These are phyloP conservation scores for Pythium dissimile DNA, from an alignment of 352 stramenopile species.

Conservation along the genomic window DNA sequence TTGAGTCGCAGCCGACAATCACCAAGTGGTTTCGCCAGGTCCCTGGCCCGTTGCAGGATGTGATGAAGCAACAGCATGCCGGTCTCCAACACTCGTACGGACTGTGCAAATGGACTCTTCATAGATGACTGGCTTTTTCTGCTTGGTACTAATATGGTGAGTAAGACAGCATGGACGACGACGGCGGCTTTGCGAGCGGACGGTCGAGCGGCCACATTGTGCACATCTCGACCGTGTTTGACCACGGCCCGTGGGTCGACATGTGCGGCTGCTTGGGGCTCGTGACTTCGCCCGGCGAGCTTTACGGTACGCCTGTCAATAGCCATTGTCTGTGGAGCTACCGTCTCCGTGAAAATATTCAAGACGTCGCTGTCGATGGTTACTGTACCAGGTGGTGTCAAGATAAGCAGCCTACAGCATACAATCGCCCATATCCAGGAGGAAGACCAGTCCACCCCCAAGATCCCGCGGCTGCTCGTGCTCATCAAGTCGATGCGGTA, in stretches of 20 bases:
- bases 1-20: conserved; percentile 35
- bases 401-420: conserved; percentile 57
- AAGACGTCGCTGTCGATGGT: not conserved
- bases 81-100: conserved; percentile 30
- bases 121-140: not conserved
- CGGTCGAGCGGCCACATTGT: conserved; percentile 38
- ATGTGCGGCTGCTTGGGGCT: conserved; percentile 70
- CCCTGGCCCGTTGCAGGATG: conserved; percentile 64
- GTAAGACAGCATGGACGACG: conserved; percentile 35
- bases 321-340: too few species aligned
- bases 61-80: conserved; percentile 68
- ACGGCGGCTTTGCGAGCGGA: conserved; percentile 37
- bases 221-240: conserved; percentile 67
- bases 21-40: conserved; percentile 75
- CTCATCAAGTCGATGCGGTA: conserved; percentile 81
- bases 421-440: conserved; percentile 56
- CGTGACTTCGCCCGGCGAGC: conserved; percentile 34
- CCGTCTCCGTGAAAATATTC: too few species aligned
- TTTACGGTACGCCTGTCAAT: conserved; percentile 63
- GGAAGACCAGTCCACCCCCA: conserved; percentile 54
- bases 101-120: too few species aligned
- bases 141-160: not conserved
- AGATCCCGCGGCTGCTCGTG: conserved; percentile 60
- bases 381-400: conserved; percentile 44
- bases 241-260: conserved; percentile 76